These are phyloP conservation scores for Paramyrothecium sp. DNA, from an alignment of 2,329 filamentous ascomycete species.

Conservation along the genomic window DNA sequence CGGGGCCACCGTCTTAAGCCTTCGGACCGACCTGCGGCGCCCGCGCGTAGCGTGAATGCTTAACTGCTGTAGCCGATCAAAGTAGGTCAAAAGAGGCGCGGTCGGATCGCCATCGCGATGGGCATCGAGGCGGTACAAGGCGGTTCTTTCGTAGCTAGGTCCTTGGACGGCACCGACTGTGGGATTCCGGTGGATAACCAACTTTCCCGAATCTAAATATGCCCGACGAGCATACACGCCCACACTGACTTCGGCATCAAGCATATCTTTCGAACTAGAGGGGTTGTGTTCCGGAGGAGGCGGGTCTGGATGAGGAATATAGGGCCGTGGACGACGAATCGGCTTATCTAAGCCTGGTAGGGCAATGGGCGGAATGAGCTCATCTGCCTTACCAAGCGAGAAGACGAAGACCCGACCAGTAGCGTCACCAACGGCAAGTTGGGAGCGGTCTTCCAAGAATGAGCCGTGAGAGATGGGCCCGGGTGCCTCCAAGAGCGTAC, in stretches of 20 bases:
- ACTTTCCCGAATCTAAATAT: conserved; percentile 35
- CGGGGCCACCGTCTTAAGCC: conserved; percentile 16
- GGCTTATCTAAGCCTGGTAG: conserved; percentile 31
- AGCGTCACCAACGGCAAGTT: conserved; percentile 59
- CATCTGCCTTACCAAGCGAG: conserved; percentile 44
- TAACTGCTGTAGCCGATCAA: conserved; percentile 43
- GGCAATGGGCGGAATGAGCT: conserved; percentile 27
- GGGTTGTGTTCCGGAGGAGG: conserved; percentile 31
- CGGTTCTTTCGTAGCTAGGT: conserved; percentile 44
- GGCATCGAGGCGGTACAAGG: conserved; percentile 45
- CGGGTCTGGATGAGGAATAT: conserved; percentile 51
- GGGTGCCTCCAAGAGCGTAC: conserved; percentile 51
- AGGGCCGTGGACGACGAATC: conserved; percentile 43
- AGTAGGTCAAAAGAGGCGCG: conserved; percentile 42
- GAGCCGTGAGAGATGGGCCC: conserved; percentile 57
- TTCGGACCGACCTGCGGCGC: conserved; percentile 19
- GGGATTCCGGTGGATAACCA: conserved; percentile 42
- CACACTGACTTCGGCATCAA: conserved; percentile 8
- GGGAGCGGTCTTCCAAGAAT: conserved; percentile 56
- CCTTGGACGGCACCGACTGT: conserved; percentile 57
- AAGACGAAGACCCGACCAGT: conserved; percentile 59
- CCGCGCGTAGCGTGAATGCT: conserved; percentile 27
- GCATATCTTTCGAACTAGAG: conserved; percentile 8
- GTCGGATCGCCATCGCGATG: conserved; percentile 43
- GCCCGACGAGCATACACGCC: conserved; percentile 20